phyloP scores from a whole-genome alignment of 2,329 filamentous ascomycete genomes.

The Cyphellophora attinorum region DNA sequence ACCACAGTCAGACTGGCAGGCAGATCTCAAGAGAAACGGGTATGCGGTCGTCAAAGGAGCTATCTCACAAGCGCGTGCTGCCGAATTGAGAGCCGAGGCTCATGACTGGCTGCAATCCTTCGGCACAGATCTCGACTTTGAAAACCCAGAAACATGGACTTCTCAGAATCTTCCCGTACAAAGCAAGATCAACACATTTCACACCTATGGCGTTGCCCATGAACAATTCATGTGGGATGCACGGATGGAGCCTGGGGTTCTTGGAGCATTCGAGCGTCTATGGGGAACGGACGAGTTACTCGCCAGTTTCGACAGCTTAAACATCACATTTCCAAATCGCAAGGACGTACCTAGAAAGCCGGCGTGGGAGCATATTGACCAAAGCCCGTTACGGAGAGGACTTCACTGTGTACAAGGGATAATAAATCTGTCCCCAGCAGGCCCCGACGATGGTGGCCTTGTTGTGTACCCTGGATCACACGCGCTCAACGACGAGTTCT shows the following conservation, averaged over 20 bases:
- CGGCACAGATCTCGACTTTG: conserved; percentile 29
- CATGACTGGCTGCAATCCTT: conserved; percentile 35
- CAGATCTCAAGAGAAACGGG: conserved; percentile 27
- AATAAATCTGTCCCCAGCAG: conserved; percentile 35
- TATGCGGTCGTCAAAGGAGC: conserved; percentile 38
- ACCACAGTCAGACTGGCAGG: conserved; percentile 7
- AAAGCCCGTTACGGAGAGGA: conserved; percentile 32
- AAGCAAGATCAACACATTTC: conserved; percentile 36
- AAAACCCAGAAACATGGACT: conserved; percentile 32
- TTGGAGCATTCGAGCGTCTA: conserved; percentile 32
- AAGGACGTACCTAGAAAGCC: conserved; percentile 29
- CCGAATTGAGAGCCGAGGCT: conserved; percentile 30
- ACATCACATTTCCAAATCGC: conserved; percentile 33
- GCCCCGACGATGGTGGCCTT: conserved; percentile 37
- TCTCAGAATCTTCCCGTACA: conserved; percentile 33
- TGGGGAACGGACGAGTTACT: conserved; percentile 25
- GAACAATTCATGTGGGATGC: conserved; percentile 38
- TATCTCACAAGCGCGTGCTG: conserved; percentile 30
- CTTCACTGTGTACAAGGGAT: conserved; percentile 32
- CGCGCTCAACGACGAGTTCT: conserved; percentile 36
- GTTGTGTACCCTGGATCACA: conserved; percentile 34
- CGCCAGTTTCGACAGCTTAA: conserved; percentile 25
- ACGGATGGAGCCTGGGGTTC: conserved; percentile 29
- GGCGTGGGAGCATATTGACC: conserved; percentile 38
- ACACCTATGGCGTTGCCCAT: conserved; percentile 28